These are phyloP conservation scores for Fusarium penzigii DNA, from an alignment of 2,329 filamentous ascomycete genomes.

Conservation along the genomic window DNA sequence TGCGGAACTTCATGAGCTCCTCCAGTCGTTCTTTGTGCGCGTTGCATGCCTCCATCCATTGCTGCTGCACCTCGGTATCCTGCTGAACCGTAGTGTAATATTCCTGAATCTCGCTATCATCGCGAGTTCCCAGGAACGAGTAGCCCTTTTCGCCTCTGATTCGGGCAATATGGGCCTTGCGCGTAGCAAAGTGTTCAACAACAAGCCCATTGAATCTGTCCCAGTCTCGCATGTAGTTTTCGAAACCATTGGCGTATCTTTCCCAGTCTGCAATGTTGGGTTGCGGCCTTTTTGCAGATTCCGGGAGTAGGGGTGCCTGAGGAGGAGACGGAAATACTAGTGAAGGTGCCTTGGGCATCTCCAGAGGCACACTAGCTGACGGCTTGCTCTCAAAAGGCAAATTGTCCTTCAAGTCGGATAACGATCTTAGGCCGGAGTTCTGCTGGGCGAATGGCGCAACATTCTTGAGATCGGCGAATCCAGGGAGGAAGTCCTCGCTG, in stretches of 20 bases:
- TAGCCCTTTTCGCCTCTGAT: constrained; percentile 44
- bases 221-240: constrained; percentile 54
- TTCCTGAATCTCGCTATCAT: constrained; percentile 51
- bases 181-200: constrained; percentile 56
- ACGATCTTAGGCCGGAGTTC: constrained; percentile 52
- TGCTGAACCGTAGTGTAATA: constrained; percentile 64
- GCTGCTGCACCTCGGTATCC: constrained; percentile 62
- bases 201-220: constrained; percentile 52
- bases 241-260: constrained; percentile 55
- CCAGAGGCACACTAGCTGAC: constrained; percentile 42
- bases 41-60: constrained; percentile 61
- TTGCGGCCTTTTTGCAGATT: constrained; percentile 45
- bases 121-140: constrained; percentile 44
- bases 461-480: constrained; percentile 56
- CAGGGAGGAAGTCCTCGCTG: constrained; percentile 54
- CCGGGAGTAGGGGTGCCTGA: constrained; percentile 49
- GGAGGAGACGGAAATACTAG: constrained; percentile 52
- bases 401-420: constrained; percentile 56
- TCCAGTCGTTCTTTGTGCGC: constrained; percentile 60
- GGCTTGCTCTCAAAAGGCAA: constrained; percentile 59
- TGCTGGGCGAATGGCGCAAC: constrained; percentile 54
- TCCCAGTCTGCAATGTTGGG: constrained; percentile 47
- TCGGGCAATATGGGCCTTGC: constrained; percentile 45
- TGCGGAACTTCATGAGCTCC: constrained; percentile 54
- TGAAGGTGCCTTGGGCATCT: constrained; percentile 34